A percentile compares a stretch with the other conserved stretches of the same genome.
These are phyloP conservation scores for Vitis riparia DNA, from an alignment of 164 flowering plant genomes.

Conservation along the genomic window DNA sequence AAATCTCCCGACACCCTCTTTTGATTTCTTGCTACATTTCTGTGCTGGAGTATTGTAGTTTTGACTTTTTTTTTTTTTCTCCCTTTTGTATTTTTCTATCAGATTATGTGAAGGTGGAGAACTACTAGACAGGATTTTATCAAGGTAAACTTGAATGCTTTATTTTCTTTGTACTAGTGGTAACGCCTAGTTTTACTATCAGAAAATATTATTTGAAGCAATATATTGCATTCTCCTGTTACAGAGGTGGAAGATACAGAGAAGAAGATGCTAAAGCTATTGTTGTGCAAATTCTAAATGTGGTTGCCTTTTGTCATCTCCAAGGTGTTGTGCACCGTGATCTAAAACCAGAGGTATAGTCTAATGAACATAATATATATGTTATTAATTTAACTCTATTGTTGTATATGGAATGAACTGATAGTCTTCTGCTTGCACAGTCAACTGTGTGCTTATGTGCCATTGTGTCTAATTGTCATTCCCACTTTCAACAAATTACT, in stretches of 20 bases:
- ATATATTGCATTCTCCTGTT: slow-evolving; percentile 2
- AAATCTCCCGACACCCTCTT: too few species aligned
- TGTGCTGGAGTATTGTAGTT: background rate
- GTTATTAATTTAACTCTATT: background rate
- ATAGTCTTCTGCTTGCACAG: too few species aligned
- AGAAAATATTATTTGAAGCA: background rate
- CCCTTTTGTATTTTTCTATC: slow-evolving; percentile 8
- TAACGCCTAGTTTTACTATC: background rate
- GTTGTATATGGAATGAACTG: background rate
- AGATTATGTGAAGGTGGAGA: slow-evolving; percentile 86
- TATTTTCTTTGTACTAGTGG: background rate
- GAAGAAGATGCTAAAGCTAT: slow-evolving; percentile 82
- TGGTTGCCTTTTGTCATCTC: slow-evolving; percentile 79
- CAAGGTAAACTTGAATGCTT: slow-evolving; percentile 41
- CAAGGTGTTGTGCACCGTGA: slow-evolving; percentile 96
- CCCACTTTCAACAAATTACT: background rate
- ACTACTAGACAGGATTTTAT: slow-evolving; percentile 62
- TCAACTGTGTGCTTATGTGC: background rate
- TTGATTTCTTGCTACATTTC: background rate
- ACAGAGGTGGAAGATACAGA: slow-evolving; percentile 83
- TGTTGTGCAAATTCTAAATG: slow-evolving; percentile 64
- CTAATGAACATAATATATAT: background rate
- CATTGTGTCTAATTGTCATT: background rate
- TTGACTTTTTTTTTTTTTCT: background rate
- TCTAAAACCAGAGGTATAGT: slow-evolving; percentile 84